Evolutionary conservation across 768 basidiomycete genomes (phyloP).

Genomic region (Naematelia encephala): DNA sequence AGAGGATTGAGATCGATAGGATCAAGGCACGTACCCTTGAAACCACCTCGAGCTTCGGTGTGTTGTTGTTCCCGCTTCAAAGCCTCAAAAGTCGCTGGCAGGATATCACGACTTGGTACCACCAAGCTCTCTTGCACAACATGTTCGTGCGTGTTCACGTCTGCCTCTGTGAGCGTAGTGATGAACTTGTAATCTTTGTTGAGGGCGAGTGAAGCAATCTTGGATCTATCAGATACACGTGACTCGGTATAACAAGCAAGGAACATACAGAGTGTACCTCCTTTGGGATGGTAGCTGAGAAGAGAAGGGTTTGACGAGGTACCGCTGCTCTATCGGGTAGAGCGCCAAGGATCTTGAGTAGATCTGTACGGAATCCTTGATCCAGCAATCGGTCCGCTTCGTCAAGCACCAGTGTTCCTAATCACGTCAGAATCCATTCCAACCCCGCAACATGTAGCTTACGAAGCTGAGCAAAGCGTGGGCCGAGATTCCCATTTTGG

Average conservation of each 20-base stretch:
- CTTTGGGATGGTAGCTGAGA: constrained; percentile 54
- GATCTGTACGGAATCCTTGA: constrained; percentile 51
- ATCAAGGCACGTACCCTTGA: constrained; percentile 35
- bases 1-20: too few species aligned
- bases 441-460: constrained; percentile 1
- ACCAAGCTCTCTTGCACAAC: constrained; percentile 57
- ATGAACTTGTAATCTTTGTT: constrained; percentile 54
- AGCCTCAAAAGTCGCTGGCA: constrained; percentile 51
- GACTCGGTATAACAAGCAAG: background rate
- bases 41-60: constrained; percentile 13
- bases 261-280: constrained; percentile 50
- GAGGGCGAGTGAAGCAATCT: constrained; percentile 53
- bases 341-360: constrained; percentile 39
- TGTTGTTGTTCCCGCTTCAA: constrained; percentile 25
- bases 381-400: constrained; percentile 55
- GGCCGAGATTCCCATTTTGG: constrained; percentile 50
- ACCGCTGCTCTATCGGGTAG: constrained; percentile 22
- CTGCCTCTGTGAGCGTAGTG: constrained; percentile 60
- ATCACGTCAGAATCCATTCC: constrained; percentile 7
- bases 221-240: constrained; percentile 6
- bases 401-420: constrained; percentile 52
- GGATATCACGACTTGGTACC: constrained; percentile 53
- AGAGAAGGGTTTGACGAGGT: constrained; percentile 54
- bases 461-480: constrained; percentile 53
- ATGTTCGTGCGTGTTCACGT: constrained; percentile 63